These are phyloP conservation scores for Penicillium cataractarum DNA, from an alignment of 495 filamentous ascomycete genomes.

Conservation along the genomic window DNA sequence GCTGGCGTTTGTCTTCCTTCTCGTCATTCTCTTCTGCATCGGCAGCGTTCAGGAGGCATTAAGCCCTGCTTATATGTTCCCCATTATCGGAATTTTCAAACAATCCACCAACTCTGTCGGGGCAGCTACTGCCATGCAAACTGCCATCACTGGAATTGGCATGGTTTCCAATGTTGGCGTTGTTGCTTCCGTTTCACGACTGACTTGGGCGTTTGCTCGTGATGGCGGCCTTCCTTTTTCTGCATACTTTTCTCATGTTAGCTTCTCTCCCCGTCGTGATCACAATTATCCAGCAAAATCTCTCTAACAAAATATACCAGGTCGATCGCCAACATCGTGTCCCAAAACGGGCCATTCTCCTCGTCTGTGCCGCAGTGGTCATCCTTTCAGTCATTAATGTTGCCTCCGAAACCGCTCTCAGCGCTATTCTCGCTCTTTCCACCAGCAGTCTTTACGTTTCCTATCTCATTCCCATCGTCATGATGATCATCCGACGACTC, in stretches of 20 bases:
- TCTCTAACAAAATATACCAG: slow-evolving; percentile 11
- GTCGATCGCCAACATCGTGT: slow-evolving; percentile 22
- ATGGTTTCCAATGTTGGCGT: slow-evolving; percentile 27
- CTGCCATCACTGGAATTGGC: slow-evolving; percentile 24
- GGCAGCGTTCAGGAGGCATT: slow-evolving; percentile 39
- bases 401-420: slow-evolving; percentile 48
- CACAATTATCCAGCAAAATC: slow-evolving; percentile 8
- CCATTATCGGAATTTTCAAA: slow-evolving; percentile 36
- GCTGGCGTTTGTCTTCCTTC: slow-evolving; percentile 40
- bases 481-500: slow-evolving; percentile 36
- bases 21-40: slow-evolving; percentile 43
- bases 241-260: slow-evolving; percentile 45
- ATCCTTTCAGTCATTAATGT: slow-evolving; percentile 56
- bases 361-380: slow-evolving; percentile 36
- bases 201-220: slow-evolving; percentile 61
- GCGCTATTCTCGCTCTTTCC: slow-evolving; percentile 52
- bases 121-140: slow-evolving; percentile 33
- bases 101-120: slow-evolving; percentile 25
- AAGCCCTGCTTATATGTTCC: slow-evolving; percentile 28
- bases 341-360: slow-evolving; percentile 39
- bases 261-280: slow-evolving; percentile 39
- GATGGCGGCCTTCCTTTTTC: slow-evolving; percentile 56
- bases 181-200: slow-evolving; percentile 52
- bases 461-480: slow-evolving; percentile 51
- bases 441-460: slow-evolving; percentile 50